Evolutionary conservation across 148 eudicot species (phyloP), one percentile per base, ranked within the genome.

Genomic region (Hydrangea macrophylla): DNA sequence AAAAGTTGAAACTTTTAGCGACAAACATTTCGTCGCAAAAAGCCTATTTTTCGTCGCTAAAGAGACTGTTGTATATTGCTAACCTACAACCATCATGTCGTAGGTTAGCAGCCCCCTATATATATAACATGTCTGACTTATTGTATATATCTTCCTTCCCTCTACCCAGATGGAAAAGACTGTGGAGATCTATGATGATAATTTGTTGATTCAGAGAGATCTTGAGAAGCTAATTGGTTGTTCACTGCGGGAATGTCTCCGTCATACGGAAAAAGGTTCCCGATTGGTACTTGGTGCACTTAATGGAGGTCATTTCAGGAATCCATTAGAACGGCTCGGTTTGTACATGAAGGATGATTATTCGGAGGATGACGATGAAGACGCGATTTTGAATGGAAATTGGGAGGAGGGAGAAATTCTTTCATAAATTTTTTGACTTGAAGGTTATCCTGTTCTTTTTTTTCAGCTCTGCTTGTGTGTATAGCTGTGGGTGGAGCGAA

Each of bases 121-220:
- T n/a, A n/a, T n/a, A n/a, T n/a, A n/a, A n/a, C n/a, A n/a, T 3
- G 4, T 64, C 57, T 69, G 26, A 36, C 28, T 42, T 36, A 27
- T 67, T 27, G n/a, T 67, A 22, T 5, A 12, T 55, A n/a, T n/a
- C n/a, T n/a, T n/a, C n/a, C 7, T 12, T 37, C 20, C 31, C 17
- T 12, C 42, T 32, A 31, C 82, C 73, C 84, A 92, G 96, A 85
- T 92, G 86, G 87, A 88, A 75, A 88, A 69, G 74, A 79, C 94
- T 30, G 91, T 90, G 25, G 79, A 80, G 32, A 60, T 90, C n/a
- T n/a, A n/a, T n/a, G 85, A 77, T 12, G 81, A 88, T 24, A 85
- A 82, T 58, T 51, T 65, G n/a, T 64, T 67, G 39, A 63, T 75
- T 44, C 55, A 84, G 37, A 72, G 67, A 69, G 98, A 90, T 9